Evolutionary conservation across 2,329 filamentous ascomycete species (phyloP).

Genomic region (Venturiaceae sp.): DNA sequence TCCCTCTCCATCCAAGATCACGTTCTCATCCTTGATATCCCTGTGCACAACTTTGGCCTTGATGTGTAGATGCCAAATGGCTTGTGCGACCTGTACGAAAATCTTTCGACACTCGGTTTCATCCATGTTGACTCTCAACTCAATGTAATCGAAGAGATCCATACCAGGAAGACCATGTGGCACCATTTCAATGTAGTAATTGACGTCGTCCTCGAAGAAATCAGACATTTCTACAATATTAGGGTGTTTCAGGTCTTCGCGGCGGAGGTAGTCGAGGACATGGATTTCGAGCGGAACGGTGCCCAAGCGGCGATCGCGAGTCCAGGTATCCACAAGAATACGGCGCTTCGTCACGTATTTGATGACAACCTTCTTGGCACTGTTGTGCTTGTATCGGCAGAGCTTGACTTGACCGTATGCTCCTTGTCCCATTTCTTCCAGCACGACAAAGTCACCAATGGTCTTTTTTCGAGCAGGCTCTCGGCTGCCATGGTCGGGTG

Average conservation of each 20-base stretch:
- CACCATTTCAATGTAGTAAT: constrained; percentile 98
- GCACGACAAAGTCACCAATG: constrained; percentile 81
- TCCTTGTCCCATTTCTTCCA: constrained; percentile 97
- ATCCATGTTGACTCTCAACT: constrained; percentile 92
- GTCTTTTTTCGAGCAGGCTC: constrained; percentile 54
- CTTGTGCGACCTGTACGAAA: constrained; percentile 84
- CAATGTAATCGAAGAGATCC: constrained; percentile 98
- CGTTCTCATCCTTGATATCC: constrained; percentile 98
- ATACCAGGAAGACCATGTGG: constrained; percentile 93
- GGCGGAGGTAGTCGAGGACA: constrained; percentile 83
- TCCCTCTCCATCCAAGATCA: constrained; percentile 89
- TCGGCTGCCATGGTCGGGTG: neutral
- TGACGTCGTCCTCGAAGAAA: constrained; percentile 68
- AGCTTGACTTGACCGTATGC: constrained; percentile 97
- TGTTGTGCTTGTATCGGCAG: constrained; percentile 70
- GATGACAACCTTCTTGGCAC: constrained; percentile 74
- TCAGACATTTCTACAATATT: constrained; percentile 62
- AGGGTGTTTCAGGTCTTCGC: constrained; percentile 54
- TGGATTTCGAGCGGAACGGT: constrained; percentile 97
- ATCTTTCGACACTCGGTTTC: constrained; percentile 90
- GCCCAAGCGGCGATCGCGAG: constrained; percentile 79
- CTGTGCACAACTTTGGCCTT: constrained; percentile 89
- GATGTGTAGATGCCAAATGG: constrained; percentile 83
- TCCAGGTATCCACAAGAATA: constrained; percentile 98
- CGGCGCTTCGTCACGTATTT: constrained; percentile 97